Conservation (phyloP, 2,329 filamentous ascomycete species). For the Cytospora chrysosperma region DNA sequence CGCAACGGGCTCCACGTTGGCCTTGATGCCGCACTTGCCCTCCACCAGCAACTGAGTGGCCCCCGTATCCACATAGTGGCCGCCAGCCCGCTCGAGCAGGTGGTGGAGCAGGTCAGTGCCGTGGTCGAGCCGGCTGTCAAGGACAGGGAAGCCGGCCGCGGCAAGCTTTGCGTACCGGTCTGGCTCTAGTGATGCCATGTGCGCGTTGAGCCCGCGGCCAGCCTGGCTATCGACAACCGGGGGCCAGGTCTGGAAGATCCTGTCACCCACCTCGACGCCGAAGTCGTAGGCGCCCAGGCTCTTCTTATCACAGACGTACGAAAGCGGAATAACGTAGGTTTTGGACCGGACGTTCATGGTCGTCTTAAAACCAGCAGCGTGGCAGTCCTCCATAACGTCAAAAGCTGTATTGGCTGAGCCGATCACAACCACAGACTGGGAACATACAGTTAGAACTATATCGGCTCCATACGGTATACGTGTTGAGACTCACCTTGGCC, state of each 20-base stretch:
- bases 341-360: slow-evolving; percentile 38
- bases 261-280: slow-evolving; percentile 28
- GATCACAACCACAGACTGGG: slow-evolving; percentile 33
- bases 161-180: slow-evolving; percentile 36
- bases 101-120: slow-evolving; percentile 31
- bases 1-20: slow-evolving; percentile 31
- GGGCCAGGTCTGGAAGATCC: slow-evolving; percentile 25
- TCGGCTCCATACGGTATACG: too few relatives aligned
- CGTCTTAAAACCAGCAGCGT: slow-evolving; percentile 31
- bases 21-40: slow-evolving; percentile 33
- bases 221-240: slow-evolving; percentile 28
- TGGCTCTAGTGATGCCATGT: slow-evolving; percentile 32
- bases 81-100: slow-evolving; percentile 37
- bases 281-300: slow-evolving; percentile 34
- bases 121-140: slow-evolving; percentile 32
- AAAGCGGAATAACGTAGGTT: slow-evolving; percentile 36
- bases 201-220: slow-evolving; percentile 25
- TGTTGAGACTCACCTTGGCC: slow-evolving; percentile 15
- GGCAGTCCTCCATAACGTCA: slow-evolving; percentile 38
- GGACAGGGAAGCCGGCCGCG: slow-evolving; percentile 37
- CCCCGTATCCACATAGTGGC: slow-evolving; percentile 41
- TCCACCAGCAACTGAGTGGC: slow-evolving; percentile 34
- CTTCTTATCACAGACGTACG: slow-evolving; percentile 30
- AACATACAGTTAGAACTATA: background rate
- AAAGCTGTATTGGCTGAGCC: slow-evolving; percentile 44